Percentiles rank a stretch among this genome's conserved stretches.
Conservation (phyloP, 768 basidiomycete genomes). For the Termitomyces sp. region DNA sequence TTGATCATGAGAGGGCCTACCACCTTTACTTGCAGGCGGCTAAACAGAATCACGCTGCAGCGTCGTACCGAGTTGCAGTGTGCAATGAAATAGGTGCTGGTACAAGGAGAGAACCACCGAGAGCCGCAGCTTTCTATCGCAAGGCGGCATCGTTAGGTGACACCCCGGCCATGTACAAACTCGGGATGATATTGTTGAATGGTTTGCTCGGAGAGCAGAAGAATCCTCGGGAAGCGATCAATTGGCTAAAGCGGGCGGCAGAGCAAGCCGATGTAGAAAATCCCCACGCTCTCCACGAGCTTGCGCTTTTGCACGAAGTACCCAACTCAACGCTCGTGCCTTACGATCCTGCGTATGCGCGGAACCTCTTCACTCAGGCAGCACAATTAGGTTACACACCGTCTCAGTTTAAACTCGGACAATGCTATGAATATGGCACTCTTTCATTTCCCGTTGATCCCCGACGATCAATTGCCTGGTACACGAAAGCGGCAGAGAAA, state of each 20-base stretch:
- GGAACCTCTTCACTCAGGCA: constrained; percentile 83
- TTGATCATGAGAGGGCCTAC: constrained; percentile 97
- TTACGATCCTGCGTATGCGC: constrained; percentile 79
- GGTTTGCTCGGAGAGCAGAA: constrained; percentile 79
- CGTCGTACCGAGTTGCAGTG: constrained; percentile 94
- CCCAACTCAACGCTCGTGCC: constrained; percentile 64
- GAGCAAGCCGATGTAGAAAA: constrained; percentile 98
- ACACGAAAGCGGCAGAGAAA: constrained; percentile 96
- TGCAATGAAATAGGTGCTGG: constrained; percentile 99
- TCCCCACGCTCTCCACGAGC: constrained; percentile 94
- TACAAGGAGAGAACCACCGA: constrained; percentile 80
- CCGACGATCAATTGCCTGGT: constrained; percentile 94
- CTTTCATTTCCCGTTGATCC: constrained; percentile 92
- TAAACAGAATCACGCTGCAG: constrained; percentile 94
- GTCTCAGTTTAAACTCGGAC: constrained; percentile 93
- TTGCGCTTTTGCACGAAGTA: constrained; percentile 83
- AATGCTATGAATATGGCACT: constrained; percentile 90
- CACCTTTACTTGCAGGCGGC: constrained; percentile 95
- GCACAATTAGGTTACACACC: constrained; percentile 92
- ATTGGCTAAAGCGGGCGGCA: constrained; percentile 92
- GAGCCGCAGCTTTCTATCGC: constrained; percentile 94
- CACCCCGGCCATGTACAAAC: constrained; percentile 98
- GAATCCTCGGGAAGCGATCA: constrained; percentile 89
- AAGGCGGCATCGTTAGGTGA: constrained; percentile 96
- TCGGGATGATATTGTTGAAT: constrained; percentile 95